phyloP scores from a whole-genome alignment of 1,284 basidiomycete species.

The Cryptococcus hybrid region DNA sequence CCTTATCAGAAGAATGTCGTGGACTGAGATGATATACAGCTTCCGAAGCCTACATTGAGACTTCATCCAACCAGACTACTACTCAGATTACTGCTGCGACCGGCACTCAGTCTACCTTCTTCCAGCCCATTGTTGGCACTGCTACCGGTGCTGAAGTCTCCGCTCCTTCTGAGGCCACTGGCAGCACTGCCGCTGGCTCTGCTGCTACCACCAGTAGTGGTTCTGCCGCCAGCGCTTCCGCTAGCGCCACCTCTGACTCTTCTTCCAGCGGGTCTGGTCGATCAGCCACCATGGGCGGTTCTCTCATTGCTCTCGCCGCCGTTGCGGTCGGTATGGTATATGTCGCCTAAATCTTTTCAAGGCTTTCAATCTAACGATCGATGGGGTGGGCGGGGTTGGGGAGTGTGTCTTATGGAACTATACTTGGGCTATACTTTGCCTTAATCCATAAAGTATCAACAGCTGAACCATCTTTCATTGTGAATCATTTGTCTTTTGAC shows the following conservation, averaged over 20 bases:
- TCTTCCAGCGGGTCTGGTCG: background rate
- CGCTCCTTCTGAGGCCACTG: conserved; percentile 10
- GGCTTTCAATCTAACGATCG: background rate
- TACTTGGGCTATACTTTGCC: too few species aligned
- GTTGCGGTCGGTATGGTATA: conserved; percentile 5
- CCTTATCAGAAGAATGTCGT: background rate
- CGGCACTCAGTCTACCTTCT: conserved; percentile 19
- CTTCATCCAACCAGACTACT: conserved; percentile 42
- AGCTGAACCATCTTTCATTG: too few species aligned
- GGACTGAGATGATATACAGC: conserved; percentile 14
- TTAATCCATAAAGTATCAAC: too few species aligned
- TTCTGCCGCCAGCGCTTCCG: conserved; percentile 2
- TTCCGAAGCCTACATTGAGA: conserved; percentile 50
- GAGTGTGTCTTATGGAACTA: too few species aligned
- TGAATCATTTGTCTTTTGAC: too few species aligned
- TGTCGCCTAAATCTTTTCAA: background rate
- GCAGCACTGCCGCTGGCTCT: conserved; percentile 10
- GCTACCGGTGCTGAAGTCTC: conserved; percentile 27
- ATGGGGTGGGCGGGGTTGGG: too few species aligned
- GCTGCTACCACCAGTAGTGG: conserved; percentile 8
- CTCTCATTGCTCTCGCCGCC: background rate
- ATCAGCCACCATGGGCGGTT: background rate
- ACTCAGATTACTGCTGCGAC: conserved; percentile 31
- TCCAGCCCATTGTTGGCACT: conserved; percentile 37
- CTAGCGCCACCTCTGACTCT: background rate